Percentiles rank a stretch among this genome's conserved stretches.
These are phyloP conservation scores for Flammula alnicola DNA, from an alignment of 1,284 basidiomycete species.

Conservation along the genomic window DNA sequence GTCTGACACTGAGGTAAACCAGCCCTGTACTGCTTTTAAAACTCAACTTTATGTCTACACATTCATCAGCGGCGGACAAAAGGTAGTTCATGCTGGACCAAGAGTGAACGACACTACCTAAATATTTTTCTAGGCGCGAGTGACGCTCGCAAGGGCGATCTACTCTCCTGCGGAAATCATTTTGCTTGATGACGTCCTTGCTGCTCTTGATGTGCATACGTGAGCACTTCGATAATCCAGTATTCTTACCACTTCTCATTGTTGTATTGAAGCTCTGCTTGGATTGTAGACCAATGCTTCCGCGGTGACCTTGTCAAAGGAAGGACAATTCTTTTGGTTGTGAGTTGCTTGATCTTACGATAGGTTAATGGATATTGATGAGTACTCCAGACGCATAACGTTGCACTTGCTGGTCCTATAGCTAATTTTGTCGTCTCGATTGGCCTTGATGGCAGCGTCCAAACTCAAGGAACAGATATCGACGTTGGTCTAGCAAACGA, in stretches of 20 bases:
- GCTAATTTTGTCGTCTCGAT: no score
- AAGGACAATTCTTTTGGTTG: conserved; percentile 74
- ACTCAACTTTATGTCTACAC: not conserved
- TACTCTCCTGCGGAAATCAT: conserved; percentile 68
- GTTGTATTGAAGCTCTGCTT: conserved; percentile 43
- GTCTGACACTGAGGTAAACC: conserved; percentile 68
- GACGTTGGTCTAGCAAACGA: no score
- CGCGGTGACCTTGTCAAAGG: conserved; percentile 66
- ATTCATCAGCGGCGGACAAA: conserved; percentile 63
- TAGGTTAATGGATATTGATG: not conserved
- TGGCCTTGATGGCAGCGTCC: no score
- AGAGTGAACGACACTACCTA: conserved; percentile 31
- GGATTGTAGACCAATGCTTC: conserved; percentile 78
- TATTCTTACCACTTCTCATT: not conserved
- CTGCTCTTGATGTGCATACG: conserved; percentile 48
- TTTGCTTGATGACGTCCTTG: conserved; percentile 65
- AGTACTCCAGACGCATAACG: conserved; percentile 64
- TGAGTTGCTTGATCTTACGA: conserved; percentile 36
- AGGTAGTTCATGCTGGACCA: conserved; percentile 36
- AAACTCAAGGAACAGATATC: no score
- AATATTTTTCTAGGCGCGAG: no score
- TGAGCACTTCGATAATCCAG: conserved; percentile 29
- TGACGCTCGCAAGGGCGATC: conserved; percentile 74
- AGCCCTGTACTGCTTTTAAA: conserved; percentile 54
- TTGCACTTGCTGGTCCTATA: no score